phyloP scores from a whole-genome alignment of 129 eudicot species.

The Ambrosia artemisiifolia region DNA sequence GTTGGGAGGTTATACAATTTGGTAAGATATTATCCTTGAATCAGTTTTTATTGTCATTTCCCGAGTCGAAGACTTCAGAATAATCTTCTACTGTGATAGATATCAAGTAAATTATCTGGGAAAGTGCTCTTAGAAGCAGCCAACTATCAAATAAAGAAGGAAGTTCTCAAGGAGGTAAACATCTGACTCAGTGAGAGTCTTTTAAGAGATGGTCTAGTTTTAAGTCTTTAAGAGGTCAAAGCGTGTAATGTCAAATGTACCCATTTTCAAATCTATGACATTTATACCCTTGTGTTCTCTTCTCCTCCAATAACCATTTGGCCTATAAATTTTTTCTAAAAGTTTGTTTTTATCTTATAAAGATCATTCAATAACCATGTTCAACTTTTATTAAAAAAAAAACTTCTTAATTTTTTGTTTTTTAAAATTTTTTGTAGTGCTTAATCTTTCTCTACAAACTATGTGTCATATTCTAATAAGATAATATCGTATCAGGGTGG shows the following conservation, averaged over 20 bases:
- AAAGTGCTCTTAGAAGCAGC: conserved; percentile 71
- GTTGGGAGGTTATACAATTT: conserved; percentile 59
- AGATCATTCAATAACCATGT: not conserved
- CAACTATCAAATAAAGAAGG: conserved; percentile 74
- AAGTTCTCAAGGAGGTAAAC: conserved; percentile 66
- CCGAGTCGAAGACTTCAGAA: conserved; percentile 6
- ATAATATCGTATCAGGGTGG: conserved; percentile 52
- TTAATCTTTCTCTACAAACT: not conserved
- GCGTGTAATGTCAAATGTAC: not conserved
- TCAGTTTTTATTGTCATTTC: conserved; percentile 16
- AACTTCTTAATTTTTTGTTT: not conserved
- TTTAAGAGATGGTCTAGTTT: not conserved
- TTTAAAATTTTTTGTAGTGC: not conserved
- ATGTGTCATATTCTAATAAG: conserved; percentile 1
- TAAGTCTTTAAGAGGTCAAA: not conserved
- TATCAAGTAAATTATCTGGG: conserved; percentile 69
- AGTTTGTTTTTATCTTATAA: not conserved
- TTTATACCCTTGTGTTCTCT: not conserved
- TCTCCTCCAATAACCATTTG: not conserved
- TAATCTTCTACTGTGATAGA: conserved; percentile 34
- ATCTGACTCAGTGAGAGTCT: not conserved
- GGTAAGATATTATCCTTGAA: conserved; percentile 41
- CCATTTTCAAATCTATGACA: not conserved
- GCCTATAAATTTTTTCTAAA: not conserved
- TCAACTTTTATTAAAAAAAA: not conserved